These are phyloP conservation scores for Setomelanomma holmii DNA, from an alignment of 2,329 filamentous ascomycete species.

Conservation along the genomic window DNA sequence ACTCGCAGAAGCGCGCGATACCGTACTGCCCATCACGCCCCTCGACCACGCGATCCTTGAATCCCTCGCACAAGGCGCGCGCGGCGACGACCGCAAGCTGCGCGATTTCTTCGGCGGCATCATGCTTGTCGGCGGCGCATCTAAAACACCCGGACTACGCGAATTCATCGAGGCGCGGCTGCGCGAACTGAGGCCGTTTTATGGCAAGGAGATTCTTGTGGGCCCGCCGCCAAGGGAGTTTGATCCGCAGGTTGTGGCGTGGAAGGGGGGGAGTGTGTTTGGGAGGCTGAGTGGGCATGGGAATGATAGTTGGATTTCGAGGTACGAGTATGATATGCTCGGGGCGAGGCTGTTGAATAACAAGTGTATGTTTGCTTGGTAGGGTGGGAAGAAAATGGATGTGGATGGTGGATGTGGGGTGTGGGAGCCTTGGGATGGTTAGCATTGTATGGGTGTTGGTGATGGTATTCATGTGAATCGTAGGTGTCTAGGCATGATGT, in stretches of 20 bases:
- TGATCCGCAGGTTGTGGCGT: slow-evolving; percentile 95
- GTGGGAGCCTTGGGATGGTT: background rate
- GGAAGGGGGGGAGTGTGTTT: slow-evolving; percentile 98
- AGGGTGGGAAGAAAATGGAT: slow-evolving; percentile 4
- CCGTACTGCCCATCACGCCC: slow-evolving; percentile 80
- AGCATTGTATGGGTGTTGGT: background rate
- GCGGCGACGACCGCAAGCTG: slow-evolving; percentile 89
- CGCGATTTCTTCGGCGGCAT: slow-evolving; percentile 72
- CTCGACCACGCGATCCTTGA: slow-evolving; percentile 90
- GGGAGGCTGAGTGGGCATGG: slow-evolving; percentile 78
- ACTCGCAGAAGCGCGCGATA: slow-evolving; percentile 73
- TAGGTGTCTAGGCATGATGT: too few species aligned
- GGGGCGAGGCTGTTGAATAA: slow-evolving; percentile 76
- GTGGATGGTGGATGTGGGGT: background rate
- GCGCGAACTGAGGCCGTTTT: slow-evolving; percentile 67
- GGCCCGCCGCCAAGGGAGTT: slow-evolving; percentile 83
- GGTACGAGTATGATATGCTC: slow-evolving; percentile 85
- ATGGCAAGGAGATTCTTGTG: slow-evolving; percentile 71
- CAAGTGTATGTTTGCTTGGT: slow-evolving; percentile 53
- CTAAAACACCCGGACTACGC: slow-evolving; percentile 70
- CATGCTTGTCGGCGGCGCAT: slow-evolving; percentile 49
- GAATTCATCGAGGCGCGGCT: slow-evolving; percentile 84
- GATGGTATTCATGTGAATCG: too few species aligned
- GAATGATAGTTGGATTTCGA: slow-evolving; percentile 94
- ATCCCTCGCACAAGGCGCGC: slow-evolving; percentile 84